phyloP scores from a whole-genome alignment of 1,284 basidiomycete species.

The Trametes pubescens region DNA sequence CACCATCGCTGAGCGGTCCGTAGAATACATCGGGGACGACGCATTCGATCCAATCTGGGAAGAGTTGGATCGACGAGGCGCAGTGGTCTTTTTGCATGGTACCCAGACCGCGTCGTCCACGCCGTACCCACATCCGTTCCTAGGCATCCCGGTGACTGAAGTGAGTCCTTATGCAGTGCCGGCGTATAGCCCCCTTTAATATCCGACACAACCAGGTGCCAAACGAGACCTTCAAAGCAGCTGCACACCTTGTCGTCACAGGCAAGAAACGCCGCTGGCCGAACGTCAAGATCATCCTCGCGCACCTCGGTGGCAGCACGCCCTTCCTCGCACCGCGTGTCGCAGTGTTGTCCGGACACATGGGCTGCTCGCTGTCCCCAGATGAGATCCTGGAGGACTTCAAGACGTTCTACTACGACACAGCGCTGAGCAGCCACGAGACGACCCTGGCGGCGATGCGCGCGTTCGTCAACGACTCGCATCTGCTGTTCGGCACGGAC shows the following conservation, averaged over 20 bases:
- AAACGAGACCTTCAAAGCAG: constrained; percentile 81
- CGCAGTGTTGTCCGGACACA: constrained; percentile 66
- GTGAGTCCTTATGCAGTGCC: no score
- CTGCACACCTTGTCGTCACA: constrained; percentile 74
- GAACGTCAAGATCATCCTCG: constrained; percentile 66
- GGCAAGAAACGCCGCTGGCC: constrained; percentile 68
- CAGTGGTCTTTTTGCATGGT: constrained; percentile 75
- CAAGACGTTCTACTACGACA: constrained; percentile 73
- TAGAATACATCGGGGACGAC: constrained; percentile 72
- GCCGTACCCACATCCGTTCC: constrained; percentile 63
- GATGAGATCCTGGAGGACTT: constrained; percentile 73
- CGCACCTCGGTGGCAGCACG: constrained; percentile 73
- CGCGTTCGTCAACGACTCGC: constrained; percentile 53
- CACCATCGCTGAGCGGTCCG: neutral
- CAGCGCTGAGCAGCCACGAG: constrained; percentile 65
- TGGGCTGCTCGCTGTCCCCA: constrained; percentile 66
- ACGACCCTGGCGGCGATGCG: constrained; percentile 59
- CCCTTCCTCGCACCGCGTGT: constrained; percentile 69
- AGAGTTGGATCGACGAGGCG: constrained; percentile 62
- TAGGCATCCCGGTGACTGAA: constrained; percentile 75
- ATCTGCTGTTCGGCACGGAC: constrained; percentile 71
- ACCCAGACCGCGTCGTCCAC: constrained; percentile 68
- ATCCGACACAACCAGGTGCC: constrained; percentile 60
- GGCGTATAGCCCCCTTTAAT: no score
- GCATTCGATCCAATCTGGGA: constrained; percentile 70